A percentile compares a stretch with the other conserved stretches of the same genome.
phyloP scores from a whole-genome alignment of 2,329 filamentous ascomycete species.

The Colletotrichum limetticola region DNA sequence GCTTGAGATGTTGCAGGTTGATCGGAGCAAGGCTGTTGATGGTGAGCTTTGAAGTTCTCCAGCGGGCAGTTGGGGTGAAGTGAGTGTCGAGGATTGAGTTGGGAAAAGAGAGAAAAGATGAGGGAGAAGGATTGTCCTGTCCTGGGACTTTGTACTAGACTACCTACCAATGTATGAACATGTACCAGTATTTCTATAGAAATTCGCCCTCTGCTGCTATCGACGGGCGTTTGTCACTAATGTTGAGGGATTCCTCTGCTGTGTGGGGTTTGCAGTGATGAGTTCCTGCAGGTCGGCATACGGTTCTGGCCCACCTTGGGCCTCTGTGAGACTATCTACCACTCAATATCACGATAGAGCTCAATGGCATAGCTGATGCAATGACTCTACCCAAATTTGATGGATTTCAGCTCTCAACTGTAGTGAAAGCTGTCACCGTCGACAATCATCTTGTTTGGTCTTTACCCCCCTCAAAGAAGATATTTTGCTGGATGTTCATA shows the following conservation, averaged over 20 bases:
- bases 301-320: background rate
- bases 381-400: no score
- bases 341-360: no score
- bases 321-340: no score
- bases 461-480: no score
- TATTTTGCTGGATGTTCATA: no score
- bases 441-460: no score
- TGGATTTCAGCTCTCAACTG: no score
- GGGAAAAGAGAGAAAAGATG: background rate
- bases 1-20: constrained; percentile 42
- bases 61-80: no score
- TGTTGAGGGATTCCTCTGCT: background rate
- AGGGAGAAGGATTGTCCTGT: background rate
- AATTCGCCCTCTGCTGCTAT: background rate
- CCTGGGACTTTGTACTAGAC: constrained; percentile 6
- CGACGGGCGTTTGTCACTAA: background rate
- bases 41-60: background rate
- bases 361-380: no score
- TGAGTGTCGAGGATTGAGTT: background rate
- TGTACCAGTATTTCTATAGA: constrained; percentile 12
- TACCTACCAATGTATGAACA: constrained; percentile 9
- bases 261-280: background rate
- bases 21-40: constrained; percentile 13
- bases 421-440: no score
- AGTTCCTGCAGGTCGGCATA: background rate